Conservation (phyloP, 2,329 filamentous ascomycete species). For the Colletotrichum karsti region DNA sequence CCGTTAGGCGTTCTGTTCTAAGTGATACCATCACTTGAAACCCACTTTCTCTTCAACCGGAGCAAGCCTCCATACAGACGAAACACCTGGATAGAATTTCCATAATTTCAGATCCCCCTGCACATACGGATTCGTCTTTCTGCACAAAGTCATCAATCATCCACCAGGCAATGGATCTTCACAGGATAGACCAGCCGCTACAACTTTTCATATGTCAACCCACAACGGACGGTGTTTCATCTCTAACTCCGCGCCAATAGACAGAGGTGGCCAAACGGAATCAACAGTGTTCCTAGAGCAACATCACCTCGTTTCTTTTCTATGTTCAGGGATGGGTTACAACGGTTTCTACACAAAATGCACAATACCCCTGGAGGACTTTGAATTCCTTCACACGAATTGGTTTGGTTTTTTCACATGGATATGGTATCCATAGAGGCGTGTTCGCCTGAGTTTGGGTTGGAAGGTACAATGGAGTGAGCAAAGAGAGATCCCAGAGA, state of each 20-base stretch:
- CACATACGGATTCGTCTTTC: conserved; percentile 12
- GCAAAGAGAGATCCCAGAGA: not conserved
- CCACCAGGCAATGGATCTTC: not conserved
- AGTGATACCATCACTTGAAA: not conserved
- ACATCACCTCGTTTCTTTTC: conserved; percentile 13
- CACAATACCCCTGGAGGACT: conserved; percentile 29
- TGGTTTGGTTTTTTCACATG: conserved; percentile 19
- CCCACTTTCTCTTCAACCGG: not conserved
- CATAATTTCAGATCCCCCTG: conserved; percentile 11
- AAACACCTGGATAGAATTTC: conserved; percentile 3
- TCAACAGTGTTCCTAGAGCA: conserved; percentile 8
- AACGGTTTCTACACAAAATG: conserved; percentile 29
- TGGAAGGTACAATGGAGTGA: not conserved
- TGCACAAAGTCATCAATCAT: conserved; percentile 19
- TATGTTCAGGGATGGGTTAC: conserved; percentile 13
- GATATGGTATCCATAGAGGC: conserved; percentile 11
- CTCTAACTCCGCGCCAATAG: conserved; percentile 13
- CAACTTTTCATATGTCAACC: conserved; percentile 15
- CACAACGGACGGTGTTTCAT: not conserved
- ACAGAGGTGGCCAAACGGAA: conserved; percentile 1
- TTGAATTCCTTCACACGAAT: conserved; percentile 19
- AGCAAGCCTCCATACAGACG: conserved; percentile 8
- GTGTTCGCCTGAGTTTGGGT: not conserved
- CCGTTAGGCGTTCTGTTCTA: conserved; percentile 29
- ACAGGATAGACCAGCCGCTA: not conserved